Evolutionary conservation across 192 early-diverging fungal species (phyloP), one percentile per base, ranked within the genome.

Genomic region (Backusella macrospora): DNA sequence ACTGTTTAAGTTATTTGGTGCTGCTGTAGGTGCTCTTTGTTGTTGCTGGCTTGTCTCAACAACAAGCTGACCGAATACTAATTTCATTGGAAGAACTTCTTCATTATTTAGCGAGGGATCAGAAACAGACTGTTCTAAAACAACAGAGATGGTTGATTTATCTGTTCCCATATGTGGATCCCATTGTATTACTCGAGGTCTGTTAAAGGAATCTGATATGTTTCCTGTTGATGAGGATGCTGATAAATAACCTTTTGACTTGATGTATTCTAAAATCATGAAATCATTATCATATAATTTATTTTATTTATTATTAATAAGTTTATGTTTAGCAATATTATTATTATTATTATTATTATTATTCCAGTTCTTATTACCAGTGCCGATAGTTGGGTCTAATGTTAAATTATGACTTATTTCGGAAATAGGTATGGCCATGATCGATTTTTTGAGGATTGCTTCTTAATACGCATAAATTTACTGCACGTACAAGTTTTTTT

Each of bases 31-130:
- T 26, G 67, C 67, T 46, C 29, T 29, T 38, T 66, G 65, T 12
- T 71, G 34, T 26, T 71, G 76, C 66, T 85, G 84, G 39, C 81
- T 81, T 9, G 84, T 86, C 23, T 86, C 85, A 9, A 86, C 81
- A 16, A 84, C 80, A n/a, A 86, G 67, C 6, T 76, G 75, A 21
- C 85, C 85, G 45, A 86, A 86, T 9, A 73, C 83, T 18, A 86
- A 65, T 38, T 84, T 84, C 44, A 86, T 75, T 10, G 74, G 23
- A n/a, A 75, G 70, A 21, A 80, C 21, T 45, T 48, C 69, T 62
- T 66, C 73, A 2, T 23, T 55, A 1, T 10, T 7, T 13, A 38
- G 13, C 12, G 69, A 71, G 5, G 23, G 15, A 9, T 21, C 69
- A 40, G 45, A 48, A n/a, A 37, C 16, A 23, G 64, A 47, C n/a